Base-by-base conservation (phyloP, 1,139 yeast genomes). In the Taphrina pruni region DNA sequence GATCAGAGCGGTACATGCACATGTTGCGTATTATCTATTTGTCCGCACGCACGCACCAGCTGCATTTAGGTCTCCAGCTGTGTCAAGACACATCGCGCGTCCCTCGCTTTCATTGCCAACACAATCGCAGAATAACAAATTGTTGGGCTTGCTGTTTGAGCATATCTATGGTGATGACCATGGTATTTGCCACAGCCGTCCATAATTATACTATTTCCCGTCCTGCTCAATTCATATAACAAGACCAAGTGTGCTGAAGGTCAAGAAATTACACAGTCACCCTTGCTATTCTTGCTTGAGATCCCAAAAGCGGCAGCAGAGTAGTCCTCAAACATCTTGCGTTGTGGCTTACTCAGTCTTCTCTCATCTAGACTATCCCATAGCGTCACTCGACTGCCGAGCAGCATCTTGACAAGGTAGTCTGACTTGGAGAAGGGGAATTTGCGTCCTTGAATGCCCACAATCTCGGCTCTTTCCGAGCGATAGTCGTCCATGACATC, bases 341-440 rank as follows among this genome's bases (percentile, higher is more conserved):
- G 43, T 41, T 64, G 67, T 36, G 39, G 43, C 48, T 64, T 64
- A 38, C 36, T 41, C 39, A 64, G 52, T 26, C 41, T 56, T 32
- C 67, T 38, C 48, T 64, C 67, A 17, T 64, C 67, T 6, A 64
- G 61, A 35, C 61, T 55, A 38, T 64, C 67, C 67, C 67, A 64
- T 12, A 64, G 41, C 0, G 61, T 41, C 14, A 64, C 61, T n/a
- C 67, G 60, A 21, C 54, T 45, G 26, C 67, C 67, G 38, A 64
- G 41, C 11, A 64, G 55, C 54, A 57, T 64, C 39, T 64, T 64
- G 61, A 64, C 67, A 39, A 64, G 61, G 14, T 64, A 64, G 48
- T 64, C 67, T 12, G 61, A 41, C 55, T 64, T 64, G 12, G 67
- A 64, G 17, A 64, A 64, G 20, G 67, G 67, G 20, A 64, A 64